A percentile compares a stretch with the other conserved stretches of the same genome.
These are phyloP conservation scores for Odontarrhena argentea DNA, from an alignment of 345 rosid genomes.

Conservation along the genomic window DNA sequence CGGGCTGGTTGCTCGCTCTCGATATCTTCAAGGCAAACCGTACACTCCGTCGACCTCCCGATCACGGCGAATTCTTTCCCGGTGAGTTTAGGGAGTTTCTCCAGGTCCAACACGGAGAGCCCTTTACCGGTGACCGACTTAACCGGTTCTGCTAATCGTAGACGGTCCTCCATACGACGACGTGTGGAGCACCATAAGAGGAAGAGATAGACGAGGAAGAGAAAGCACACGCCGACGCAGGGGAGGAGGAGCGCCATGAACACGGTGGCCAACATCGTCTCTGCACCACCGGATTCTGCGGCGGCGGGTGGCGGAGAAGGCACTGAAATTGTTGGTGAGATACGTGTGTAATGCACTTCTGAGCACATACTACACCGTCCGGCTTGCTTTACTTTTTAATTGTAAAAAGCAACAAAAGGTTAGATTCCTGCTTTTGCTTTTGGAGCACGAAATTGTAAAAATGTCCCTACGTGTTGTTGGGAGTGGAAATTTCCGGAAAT, in stretches of 20 bases:
- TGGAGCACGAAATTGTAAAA: slow-evolving; percentile 9
- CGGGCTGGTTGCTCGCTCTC: slow-evolving; percentile 59
- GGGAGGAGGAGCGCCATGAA: slow-evolving; percentile 74
- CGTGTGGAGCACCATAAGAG: slow-evolving; percentile 56
- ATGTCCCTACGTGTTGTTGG: slow-evolving; percentile 15
- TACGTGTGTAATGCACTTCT: slow-evolving; percentile 39
- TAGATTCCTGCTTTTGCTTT: slow-evolving; percentile 10
- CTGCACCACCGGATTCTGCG: slow-evolving; percentile 26
- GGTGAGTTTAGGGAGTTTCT: slow-evolving; percentile 57
- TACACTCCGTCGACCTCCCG: slow-evolving; percentile 66
- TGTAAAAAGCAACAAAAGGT: slow-evolving; percentile 16
- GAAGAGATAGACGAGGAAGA: slow-evolving; percentile 60
- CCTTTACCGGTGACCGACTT: slow-evolving; percentile 50
- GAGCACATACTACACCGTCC: slow-evolving; percentile 31
- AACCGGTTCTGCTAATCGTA: slow-evolving; percentile 23
- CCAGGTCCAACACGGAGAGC: slow-evolving; percentile 59
- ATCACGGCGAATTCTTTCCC: slow-evolving; percentile 62
- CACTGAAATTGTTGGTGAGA: slow-evolving; percentile 13
- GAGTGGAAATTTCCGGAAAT: slow-evolving; percentile 17
- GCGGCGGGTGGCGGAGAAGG: slow-evolving; percentile 31
- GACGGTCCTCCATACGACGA: slow-evolving; percentile 25
- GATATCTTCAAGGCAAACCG: slow-evolving; percentile 80
- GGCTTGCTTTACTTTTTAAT: background rate
- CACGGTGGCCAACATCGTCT: slow-evolving; percentile 52
- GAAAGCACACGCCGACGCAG: slow-evolving; percentile 62